Evolutionary conservation across 352 stramenopile genomes (phyloP), one percentile per base, ranked within the genome.

Genomic region (Elongisporangium anandrum): DNA sequence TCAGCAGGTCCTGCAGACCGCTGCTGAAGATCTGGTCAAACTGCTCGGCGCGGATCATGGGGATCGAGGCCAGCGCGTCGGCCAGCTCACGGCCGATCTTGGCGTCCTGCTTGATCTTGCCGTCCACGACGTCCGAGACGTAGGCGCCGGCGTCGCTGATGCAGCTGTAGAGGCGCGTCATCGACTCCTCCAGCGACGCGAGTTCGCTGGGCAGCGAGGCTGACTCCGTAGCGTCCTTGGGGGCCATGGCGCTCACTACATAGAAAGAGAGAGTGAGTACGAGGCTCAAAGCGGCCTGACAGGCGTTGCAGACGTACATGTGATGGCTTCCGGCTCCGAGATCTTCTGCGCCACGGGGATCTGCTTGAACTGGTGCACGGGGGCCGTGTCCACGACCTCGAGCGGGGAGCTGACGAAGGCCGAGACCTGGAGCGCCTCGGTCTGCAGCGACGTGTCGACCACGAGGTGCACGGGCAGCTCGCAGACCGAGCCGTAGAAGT

Each of bases 21-120:
- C 92, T 94, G 73, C 95, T 95, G 75, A 99, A 98, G 56, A 99
- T 89, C 62, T 97, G 95, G 77, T 98, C 95, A 72, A 99, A 98
- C 63, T 97, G 87, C 65, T 98, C 95, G 23, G 87, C 79, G 53
- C 88, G 80, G 60, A 99, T 96, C 59, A 95, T 79, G 21, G 97
- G 96, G 53, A 99, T 96, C 51, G 81, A 85, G 10, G 94, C 95
- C 2, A 99, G 79, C 29, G 91, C 90, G 62, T 98, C 94, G 1
- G 92, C 92, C 68, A 99, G 94, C 68, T 98, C 79, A 26, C 87
- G 82, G 45, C 95, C 95, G n/a, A 98, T 59, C 66, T 96, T 94
- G 45, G 70, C 71, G 60, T 98, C 88, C 58, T 88, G 79, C 13
- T 85, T 68, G 21, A 70, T 47, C 61, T 91, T 87, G 54, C 81